A percentile compares a stretch with the other conserved stretches of the same genome.
Conservation (phyloP, 805 yeast species). For the Blastobotrys parvus region DNA sequence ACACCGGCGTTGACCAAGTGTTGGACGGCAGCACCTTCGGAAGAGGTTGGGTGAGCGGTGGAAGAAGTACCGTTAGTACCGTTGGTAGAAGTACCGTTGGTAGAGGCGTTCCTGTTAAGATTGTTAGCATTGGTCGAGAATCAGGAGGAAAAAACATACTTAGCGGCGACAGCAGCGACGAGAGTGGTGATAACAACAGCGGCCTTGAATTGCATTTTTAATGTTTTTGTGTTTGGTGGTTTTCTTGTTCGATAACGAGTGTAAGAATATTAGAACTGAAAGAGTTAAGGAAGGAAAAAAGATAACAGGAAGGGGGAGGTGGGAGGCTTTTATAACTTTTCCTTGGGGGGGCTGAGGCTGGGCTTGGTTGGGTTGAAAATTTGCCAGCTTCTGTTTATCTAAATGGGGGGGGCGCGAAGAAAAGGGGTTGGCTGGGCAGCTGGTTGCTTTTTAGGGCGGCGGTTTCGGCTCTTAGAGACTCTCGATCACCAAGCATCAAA, state of each 20-base stretch:
- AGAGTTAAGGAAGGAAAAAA: constrained; percentile 5
- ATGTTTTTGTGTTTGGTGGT: background rate
- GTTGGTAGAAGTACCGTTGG: constrained; percentile 15
- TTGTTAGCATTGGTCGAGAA: constrained; percentile 2
- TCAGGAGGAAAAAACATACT: constrained; percentile 4
- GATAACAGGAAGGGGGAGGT: background rate
- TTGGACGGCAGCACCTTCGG: constrained; percentile 23
- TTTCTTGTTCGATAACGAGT: background rate
- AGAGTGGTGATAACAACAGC: constrained; percentile 21
- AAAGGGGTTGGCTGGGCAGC: background rate
- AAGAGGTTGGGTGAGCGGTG: constrained; percentile 21
- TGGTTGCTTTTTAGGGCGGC: background rate
- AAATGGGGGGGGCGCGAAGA: background rate
- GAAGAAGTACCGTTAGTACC: constrained; percentile 18
- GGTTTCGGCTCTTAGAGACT: too few species aligned
- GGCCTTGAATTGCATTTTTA: constrained; percentile 26
- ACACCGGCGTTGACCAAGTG: constrained; percentile 31
- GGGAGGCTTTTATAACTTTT: background rate
- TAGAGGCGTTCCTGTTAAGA: constrained; percentile 5
- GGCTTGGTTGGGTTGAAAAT: too few species aligned
- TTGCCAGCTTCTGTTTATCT: background rate
- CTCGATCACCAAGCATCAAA: too few species aligned
- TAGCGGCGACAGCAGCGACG: constrained; percentile 21
- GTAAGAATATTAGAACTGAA: background rate
- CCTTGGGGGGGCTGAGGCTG: too few species aligned